Base-by-base conservation (phyloP, 129 eudicot species). In the Centaurea solstitialis region DNA sequence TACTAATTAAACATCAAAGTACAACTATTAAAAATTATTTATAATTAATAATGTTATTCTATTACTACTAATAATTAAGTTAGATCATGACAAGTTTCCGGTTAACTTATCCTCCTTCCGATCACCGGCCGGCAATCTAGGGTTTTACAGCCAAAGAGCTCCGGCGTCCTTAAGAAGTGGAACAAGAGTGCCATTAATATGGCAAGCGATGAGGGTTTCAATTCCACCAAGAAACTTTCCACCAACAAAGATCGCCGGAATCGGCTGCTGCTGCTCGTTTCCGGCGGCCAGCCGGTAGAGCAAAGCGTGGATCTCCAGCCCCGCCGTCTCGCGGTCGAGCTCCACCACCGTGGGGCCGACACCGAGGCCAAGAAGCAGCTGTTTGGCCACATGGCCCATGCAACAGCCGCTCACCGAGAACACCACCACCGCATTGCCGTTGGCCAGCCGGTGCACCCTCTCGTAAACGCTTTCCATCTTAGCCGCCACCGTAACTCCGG, bases 101-200 rank as follows among this genome's bases (percentile, higher is more conserved):
- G 69, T 26, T 45, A 47, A 26, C 65, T 66, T 40, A 1, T 9
- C 4, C 9, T 21, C 9, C 38, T 7, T 7, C 43, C 15, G 2
- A 43, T 18, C 41, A 66, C 23, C 62, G 1, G 38, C 45, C 21
- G 12, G 53, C 33, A 22, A 39, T 47, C 6, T 50, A 50, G 18
- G 18, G 18, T 15, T 50, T 78, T 76, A 94, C 77, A 94, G 98
- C 98, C 98, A 94, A 38, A 94, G 92, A 73, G 96, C 98, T 12
- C 98, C 98, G 24, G 97, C 97, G 68, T 94, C 91, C 80, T 94
- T 94, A 7, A 94, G 93, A 26, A 94, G 98, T 76, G 97, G 98
- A 65, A 94, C 96, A 4, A 94, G 94, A 3, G 90, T 87, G 74
- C 98, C 98, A 30, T 83, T 90, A 70, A 94, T 92, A 81, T 94